Conservation (phyloP, 257 asterid genomes). For the Solanum chilense region DNA sequence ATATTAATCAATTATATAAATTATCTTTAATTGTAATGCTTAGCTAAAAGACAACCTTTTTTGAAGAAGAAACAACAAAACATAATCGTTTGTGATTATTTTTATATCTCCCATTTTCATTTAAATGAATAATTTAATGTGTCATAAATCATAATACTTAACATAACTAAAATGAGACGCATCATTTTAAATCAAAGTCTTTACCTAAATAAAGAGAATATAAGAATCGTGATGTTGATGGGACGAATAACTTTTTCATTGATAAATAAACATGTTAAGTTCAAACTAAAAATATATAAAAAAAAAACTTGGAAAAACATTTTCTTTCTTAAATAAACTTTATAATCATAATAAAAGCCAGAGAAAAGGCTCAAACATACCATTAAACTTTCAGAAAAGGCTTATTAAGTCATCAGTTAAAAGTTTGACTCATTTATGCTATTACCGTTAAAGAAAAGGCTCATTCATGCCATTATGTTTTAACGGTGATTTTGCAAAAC, state of each 20-base stretch:
- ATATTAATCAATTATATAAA: neutral
- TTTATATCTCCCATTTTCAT: neutral
- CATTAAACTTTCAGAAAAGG: too few species aligned
- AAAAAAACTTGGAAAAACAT: neutral
- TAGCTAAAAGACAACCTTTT: neutral
- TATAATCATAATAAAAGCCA: too few species aligned
- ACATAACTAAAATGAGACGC: neutral
- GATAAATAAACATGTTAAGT: accelerated
- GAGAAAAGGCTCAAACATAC: too few species aligned
- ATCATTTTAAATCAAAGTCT: neutral
- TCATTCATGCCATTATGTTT: too few species aligned
- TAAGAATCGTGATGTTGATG: neutral
- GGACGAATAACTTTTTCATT: neutral
- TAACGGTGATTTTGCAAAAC: too few species aligned
- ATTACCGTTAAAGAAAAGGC: too few species aligned
- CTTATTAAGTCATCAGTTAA: too few species aligned
- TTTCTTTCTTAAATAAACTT: neutral
- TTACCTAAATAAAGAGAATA: neutral
- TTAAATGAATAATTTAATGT: neutral
- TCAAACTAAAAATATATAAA: neutral
- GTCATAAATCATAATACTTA: neutral
- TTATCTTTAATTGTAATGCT: neutral
- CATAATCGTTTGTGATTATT: neutral
- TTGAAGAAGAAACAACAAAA: neutral
- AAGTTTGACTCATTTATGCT: too few species aligned